Conservation (phyloP, 108 stramenopile genomes). For the Cyclostephanos invisitatus region DNA sequence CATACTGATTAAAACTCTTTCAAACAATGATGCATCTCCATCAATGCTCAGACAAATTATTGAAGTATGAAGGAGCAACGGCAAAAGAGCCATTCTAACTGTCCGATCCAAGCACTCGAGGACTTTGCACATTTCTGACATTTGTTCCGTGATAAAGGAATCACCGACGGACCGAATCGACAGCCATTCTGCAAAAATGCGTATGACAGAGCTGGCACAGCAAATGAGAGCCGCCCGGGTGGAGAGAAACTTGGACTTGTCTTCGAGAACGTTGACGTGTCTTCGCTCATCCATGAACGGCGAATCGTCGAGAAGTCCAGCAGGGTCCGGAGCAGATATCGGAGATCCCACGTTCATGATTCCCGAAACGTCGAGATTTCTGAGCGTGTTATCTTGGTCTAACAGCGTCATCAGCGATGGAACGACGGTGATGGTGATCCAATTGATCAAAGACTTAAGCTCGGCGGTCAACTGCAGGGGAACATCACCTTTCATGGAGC, state of each 20-base stretch:
- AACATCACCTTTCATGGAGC: constrained; percentile 37
- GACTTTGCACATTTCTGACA: constrained; percentile 32
- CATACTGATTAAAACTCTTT: constrained; percentile 19
- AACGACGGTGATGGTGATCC: constrained; percentile 65
- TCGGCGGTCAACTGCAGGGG: constrained; percentile 33
- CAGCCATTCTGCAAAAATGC: constrained; percentile 33
- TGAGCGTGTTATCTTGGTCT: constrained; percentile 39
- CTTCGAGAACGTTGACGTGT: constrained; percentile 26
- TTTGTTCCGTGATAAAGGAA: background rate
- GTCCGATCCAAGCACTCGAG: constrained; percentile 21
- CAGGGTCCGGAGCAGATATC: constrained; percentile 10
- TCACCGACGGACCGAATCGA: constrained; percentile 21
- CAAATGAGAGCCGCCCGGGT: constrained; percentile 13
- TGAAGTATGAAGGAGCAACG: constrained; percentile 28
- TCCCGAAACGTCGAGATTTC: constrained; percentile 61
- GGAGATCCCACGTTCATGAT: constrained; percentile 56
- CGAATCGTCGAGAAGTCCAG: constrained; percentile 17
- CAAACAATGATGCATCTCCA: constrained; percentile 25
- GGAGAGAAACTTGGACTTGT: constrained; percentile 12
- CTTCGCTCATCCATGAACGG: constrained; percentile 14
- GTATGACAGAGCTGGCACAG: constrained; percentile 27
- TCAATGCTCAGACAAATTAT: constrained; percentile 17
- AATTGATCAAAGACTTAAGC: constrained; percentile 51
- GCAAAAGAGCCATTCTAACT: constrained; percentile 25
- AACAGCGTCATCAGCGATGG: constrained; percentile 51